Evolutionary conservation across 306 rosid genomes (phyloP).

Genomic region (Gillenia trifoliata): DNA sequence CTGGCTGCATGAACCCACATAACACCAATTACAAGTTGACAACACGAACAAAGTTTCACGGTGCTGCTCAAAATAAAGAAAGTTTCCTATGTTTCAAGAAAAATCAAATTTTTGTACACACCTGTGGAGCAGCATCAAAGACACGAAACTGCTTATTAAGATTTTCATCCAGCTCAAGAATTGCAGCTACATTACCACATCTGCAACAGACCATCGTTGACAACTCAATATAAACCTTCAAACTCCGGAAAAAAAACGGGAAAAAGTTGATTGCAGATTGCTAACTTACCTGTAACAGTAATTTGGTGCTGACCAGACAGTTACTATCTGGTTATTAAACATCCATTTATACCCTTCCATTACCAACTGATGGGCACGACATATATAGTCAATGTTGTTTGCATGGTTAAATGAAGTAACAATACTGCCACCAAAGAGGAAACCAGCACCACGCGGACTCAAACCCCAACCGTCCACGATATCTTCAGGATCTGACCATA

Average conservation of each 20-base stretch:
- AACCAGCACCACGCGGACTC: slow-evolving; percentile 99
- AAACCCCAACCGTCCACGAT: slow-evolving; percentile 97
- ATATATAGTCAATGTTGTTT: slow-evolving; percentile 90
- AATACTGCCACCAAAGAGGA: slow-evolving; percentile 85
- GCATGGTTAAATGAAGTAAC: slow-evolving; percentile 87
- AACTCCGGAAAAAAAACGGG: slow-evolving; percentile 10
- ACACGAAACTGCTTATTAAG: slow-evolving; percentile 85
- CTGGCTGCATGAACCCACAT: neutral
- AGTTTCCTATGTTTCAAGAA: neutral
- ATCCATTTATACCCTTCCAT: slow-evolving; percentile 99
- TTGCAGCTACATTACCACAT: slow-evolving; percentile 99
- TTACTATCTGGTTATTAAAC: slow-evolving; percentile 96
- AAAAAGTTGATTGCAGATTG: slow-evolving; percentile 9
- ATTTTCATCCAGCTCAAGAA: slow-evolving; percentile 86
- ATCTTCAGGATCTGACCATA: slow-evolving; percentile 99
- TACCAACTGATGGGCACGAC: slow-evolving; percentile 99
- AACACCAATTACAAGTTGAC: neutral
- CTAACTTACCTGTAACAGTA: slow-evolving; percentile 82
- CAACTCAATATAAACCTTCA: slow-evolving; percentile 11
- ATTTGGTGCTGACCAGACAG: slow-evolving; percentile 99
- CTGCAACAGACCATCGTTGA: slow-evolving; percentile 38
- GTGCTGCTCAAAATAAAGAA: slow-evolving; percentile 12
- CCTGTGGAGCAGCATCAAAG: slow-evolving; percentile 98
- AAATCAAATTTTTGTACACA: slow-evolving; percentile 29
- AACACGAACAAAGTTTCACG: neutral